phyloP scores from a whole-genome alignment of 345 rosid genomes.

The Bretschneidera sinensis region DNA sequence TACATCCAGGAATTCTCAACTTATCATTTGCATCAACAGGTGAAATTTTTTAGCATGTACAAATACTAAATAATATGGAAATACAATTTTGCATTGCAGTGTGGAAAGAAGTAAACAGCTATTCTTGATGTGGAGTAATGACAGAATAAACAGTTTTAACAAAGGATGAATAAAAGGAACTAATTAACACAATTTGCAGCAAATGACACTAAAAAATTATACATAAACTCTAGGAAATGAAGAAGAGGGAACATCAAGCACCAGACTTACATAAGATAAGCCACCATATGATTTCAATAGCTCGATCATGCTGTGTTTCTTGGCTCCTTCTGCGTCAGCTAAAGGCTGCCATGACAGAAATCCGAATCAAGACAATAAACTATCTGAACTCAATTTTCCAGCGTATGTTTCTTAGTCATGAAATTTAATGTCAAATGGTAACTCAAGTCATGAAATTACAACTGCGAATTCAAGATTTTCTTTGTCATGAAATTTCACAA shows the following conservation, averaged over 20 bases:
- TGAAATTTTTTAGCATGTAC: neutral
- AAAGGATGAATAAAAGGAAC: too few relatives aligned
- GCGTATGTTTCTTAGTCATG: too few relatives aligned
- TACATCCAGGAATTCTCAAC: neutral
- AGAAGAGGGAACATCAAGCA: neutral
- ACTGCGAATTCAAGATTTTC: too few relatives aligned
- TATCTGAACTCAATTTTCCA: neutral
- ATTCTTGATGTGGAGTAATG: too few relatives aligned
- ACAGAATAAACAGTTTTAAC: too few relatives aligned
- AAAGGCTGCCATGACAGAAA: slow-evolving; percentile 57
- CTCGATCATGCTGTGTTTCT: slow-evolving; percentile 64
- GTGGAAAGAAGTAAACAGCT: neutral
- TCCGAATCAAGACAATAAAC: neutral
- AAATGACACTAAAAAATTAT: too few relatives aligned
- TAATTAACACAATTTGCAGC: neutral
- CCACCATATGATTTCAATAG: slow-evolving; percentile 84
- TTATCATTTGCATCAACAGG: neutral
- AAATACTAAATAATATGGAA: too few relatives aligned
- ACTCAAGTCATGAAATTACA: too few relatives aligned
- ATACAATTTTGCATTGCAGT: neutral
- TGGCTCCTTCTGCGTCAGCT: slow-evolving; percentile 99
- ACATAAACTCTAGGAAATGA: neutral
- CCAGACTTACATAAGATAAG: slow-evolving; percentile 72
- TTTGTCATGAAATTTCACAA: too few relatives aligned
- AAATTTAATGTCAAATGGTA: too few relatives aligned